A percentile compares a stretch with the other conserved stretches of the same genome.
phyloP scores from a whole-genome alignment of 2,329 filamentous ascomycete species.

The Cryphonectria naterciae region DNA sequence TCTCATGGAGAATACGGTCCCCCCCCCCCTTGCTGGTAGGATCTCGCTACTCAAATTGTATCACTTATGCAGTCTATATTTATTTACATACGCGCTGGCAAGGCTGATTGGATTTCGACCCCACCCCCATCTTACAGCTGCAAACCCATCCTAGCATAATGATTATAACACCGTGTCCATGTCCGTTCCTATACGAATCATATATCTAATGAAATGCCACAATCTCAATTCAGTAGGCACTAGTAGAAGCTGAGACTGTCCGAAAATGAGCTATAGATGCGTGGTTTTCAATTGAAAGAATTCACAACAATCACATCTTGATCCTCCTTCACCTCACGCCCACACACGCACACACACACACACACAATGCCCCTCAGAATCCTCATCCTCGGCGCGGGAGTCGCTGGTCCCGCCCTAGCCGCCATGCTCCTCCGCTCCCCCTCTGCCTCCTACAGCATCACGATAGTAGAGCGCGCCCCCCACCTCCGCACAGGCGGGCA shows the following conservation, averaged over 20 bases:
- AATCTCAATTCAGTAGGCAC: too few species aligned
- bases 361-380: constrained; percentile 12
- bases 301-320: neutral
- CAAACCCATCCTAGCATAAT: too few species aligned
- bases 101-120: neutral
- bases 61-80: neutral
- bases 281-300: neutral
- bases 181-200: neutral
- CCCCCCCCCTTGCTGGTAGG: too few species aligned
- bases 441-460: constrained; percentile 26
- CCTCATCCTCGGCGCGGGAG: constrained; percentile 31
- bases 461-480: constrained; percentile 36
- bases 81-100: neutral
- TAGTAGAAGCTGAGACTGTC: too few species aligned
- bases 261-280: too few species aligned
- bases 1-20: too few species aligned
- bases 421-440: constrained; percentile 34
- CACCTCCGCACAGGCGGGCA: constrained; percentile 33
- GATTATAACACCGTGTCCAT: neutral
- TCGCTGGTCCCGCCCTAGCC: constrained; percentile 35
- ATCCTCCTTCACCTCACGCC: neutral
- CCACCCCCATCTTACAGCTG: neutral
- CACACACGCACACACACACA: too few species aligned
- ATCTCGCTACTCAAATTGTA: too few species aligned
- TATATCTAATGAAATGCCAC: too few species aligned